These are phyloP conservation scores for Penicillium paxilli DNA, from an alignment of 495 filamentous ascomycete genomes.

Conservation along the genomic window DNA sequence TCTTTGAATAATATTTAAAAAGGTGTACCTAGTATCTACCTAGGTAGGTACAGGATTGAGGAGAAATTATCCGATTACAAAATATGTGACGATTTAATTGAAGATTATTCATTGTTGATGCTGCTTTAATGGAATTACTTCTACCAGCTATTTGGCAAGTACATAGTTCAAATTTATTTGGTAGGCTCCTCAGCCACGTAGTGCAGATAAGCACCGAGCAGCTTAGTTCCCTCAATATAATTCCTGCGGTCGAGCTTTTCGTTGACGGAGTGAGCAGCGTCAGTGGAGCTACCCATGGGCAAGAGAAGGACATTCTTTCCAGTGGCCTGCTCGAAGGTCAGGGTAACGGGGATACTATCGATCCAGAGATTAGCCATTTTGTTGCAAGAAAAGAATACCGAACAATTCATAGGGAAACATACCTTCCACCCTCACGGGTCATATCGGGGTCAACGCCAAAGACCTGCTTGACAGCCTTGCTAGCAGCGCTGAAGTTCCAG, in stretches of 20 bases:
- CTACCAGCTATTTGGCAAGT: too few species aligned
- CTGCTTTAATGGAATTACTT: neutral
- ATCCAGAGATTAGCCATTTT: conserved; percentile 12
- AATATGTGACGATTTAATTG: neutral
- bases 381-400: neutral
- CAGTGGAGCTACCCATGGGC: conserved; percentile 95
- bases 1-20: neutral
- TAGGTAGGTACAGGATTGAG: neutral
- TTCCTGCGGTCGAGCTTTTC: conserved; percentile 97
- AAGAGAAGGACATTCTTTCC: conserved; percentile 95
- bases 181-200: conserved; percentile 90
- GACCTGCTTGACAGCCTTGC: conserved; percentile 89
- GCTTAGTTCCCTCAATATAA: conserved; percentile 97
- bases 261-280: conserved; percentile 95
- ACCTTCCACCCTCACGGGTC: conserved; percentile 93
- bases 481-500: conserved; percentile 95
- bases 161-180: neutral
- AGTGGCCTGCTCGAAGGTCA: conserved; percentile 98
- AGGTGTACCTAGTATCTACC: too few species aligned
- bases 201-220: conserved; percentile 93
- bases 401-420: conserved; percentile 23
- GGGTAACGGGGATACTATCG: conserved; percentile 86
- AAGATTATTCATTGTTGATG: neutral
- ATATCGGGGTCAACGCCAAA: conserved; percentile 92
- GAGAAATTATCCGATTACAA: neutral